Evolutionary conservation across 306 rosid genomes (phyloP), one percentile per base, ranked within the genome.

Genomic region (Malus sylvestris): DNA sequence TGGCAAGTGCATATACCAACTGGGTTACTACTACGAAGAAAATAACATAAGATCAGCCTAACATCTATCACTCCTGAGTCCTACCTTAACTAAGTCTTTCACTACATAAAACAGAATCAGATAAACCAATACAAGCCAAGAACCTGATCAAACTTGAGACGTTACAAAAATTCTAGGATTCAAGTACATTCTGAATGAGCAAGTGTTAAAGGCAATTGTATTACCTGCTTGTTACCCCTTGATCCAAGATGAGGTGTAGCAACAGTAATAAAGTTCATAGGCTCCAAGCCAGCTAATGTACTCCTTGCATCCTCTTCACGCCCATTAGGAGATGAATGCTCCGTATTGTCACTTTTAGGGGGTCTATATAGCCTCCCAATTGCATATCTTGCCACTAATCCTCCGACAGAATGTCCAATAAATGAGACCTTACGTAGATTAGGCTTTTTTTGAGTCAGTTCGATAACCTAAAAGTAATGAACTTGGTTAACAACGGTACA

Each of bases 241-340:
- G 99, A 96, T 53, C 99, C 98, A 69, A 96, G 90, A 83, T 96
- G 99, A 63, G 99, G 99, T 60, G 99, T 92, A 76, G 99, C 99
- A 77, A 89, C 93, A 62, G 98, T 89, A 29, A 96, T 82, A 81
- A 96, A 92, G 83, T 96, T 92, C 82, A 91, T 66, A 33, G 98
- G 91, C 86, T 91, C 93, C 85, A 96, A 81, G 76, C 99, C 98
- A 77, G 89, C 77, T 76, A 96, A 86, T 30, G 94, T 89, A 77
- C 90, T 87, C 68, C 62, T 70, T 45, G 83, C 67, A 78, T 85
- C 87, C 68, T 78, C 85, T 60, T 70, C 76, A 62, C 82, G 20
- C 76, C 64, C 87, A 70, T 65, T 79, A 76, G 81, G 53, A 70
- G 81, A 35, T 7, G 84, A 82, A 61, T 81, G 81, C 32, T 83